These are phyloP conservation scores for Penicillium sp. DNA, from an alignment of 2,329 filamentous ascomycete genomes.

Conservation along the genomic window DNA sequence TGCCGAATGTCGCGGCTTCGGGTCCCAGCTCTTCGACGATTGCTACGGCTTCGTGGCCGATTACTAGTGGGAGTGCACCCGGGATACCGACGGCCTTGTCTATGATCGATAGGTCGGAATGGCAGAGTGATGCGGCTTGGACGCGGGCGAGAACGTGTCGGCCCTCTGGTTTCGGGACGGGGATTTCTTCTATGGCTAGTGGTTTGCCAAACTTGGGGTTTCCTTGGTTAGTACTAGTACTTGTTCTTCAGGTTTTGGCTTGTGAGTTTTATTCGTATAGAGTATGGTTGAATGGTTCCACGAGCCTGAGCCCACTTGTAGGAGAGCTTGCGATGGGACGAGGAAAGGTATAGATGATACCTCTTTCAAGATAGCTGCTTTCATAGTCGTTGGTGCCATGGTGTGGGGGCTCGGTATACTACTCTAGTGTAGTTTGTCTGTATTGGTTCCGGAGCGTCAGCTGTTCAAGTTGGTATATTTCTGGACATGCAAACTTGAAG, in stretches of 20 bases:
- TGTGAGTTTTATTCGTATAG: too few species aligned
- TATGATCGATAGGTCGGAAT: conserved; percentile 40
- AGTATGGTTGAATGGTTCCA: too few species aligned
- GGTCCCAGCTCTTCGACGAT: conserved; percentile 46
- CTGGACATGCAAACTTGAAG: too few species aligned
- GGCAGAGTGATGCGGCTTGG: conserved; percentile 44
- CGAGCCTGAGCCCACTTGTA: too few species aligned
- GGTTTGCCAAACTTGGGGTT: conserved; percentile 4
- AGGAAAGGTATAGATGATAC: background rate
- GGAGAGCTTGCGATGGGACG: too few species aligned
- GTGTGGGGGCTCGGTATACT: background rate
- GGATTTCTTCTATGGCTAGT: conserved; percentile 48
- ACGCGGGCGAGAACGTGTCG: conserved; percentile 49
- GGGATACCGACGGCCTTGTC: background rate
- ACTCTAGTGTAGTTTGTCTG: too few species aligned
- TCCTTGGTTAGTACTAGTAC: background rate
- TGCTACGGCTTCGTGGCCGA: conserved; percentile 55
- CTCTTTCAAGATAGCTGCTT: conserved; percentile 17
- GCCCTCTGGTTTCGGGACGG: conserved; percentile 47
- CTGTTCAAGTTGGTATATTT: too few species aligned
- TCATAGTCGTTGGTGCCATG: conserved; percentile 8
- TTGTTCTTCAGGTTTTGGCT: background rate
- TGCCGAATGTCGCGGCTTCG: conserved; percentile 42
- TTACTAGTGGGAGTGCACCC: conserved; percentile 27
- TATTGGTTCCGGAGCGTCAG: background rate